Percentiles rank a stretch among this genome's conserved stretches.
Conservation (phyloP, 164 flowering plant species). For the Kingdonia uniflora region DNA sequence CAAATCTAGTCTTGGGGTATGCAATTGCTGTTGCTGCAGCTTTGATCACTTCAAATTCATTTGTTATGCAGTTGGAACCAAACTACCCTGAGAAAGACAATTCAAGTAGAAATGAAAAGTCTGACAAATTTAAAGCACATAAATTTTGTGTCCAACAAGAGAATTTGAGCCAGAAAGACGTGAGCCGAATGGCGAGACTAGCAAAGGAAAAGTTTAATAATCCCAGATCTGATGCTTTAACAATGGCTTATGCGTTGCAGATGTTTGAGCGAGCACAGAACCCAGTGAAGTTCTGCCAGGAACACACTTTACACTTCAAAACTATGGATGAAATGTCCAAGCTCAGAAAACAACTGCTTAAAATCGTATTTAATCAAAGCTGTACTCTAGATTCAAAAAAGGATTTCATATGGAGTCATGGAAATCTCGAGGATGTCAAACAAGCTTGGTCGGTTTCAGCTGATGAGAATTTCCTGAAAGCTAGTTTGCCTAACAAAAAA, state of each 20-base stretch:
- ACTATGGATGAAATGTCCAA: slow-evolving; percentile 97
- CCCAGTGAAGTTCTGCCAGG: slow-evolving; percentile 48
- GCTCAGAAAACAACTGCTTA: slow-evolving; percentile 73
- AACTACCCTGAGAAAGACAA: slow-evolving; percentile 21
- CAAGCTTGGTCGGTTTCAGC: slow-evolving; percentile 49
- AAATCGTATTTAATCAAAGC: slow-evolving; percentile 47
- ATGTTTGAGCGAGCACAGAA: slow-evolving; percentile 54
- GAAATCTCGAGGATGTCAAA: slow-evolving; percentile 57
- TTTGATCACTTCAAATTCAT: slow-evolving; percentile 66
- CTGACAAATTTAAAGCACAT: slow-evolving; percentile 5
- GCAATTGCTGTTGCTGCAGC: slow-evolving; percentile 87
- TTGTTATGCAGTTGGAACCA: slow-evolving; percentile 40
- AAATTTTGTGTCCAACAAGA: slow-evolving; percentile 26
- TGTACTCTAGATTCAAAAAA: slow-evolving; percentile 17
- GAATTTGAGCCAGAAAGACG: slow-evolving; percentile 41
- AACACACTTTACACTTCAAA: slow-evolving; percentile 49
- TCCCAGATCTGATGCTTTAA: slow-evolving; percentile 74
- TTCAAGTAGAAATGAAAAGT: slow-evolving; percentile 15
- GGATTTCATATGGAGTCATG: slow-evolving; percentile 65
- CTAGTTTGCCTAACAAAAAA: no score
- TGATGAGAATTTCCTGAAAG: no score
- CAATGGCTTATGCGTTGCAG: slow-evolving; percentile 67
- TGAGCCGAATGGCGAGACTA: slow-evolving; percentile 37
- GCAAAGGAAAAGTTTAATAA: slow-evolving; percentile 55
- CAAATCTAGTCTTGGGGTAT: slow-evolving; percentile 62